Evolutionary conservation across 352 stramenopile species (phyloP), one percentile per base, ranked within the genome.

Genomic region (Pythium utonaiense): DNA sequence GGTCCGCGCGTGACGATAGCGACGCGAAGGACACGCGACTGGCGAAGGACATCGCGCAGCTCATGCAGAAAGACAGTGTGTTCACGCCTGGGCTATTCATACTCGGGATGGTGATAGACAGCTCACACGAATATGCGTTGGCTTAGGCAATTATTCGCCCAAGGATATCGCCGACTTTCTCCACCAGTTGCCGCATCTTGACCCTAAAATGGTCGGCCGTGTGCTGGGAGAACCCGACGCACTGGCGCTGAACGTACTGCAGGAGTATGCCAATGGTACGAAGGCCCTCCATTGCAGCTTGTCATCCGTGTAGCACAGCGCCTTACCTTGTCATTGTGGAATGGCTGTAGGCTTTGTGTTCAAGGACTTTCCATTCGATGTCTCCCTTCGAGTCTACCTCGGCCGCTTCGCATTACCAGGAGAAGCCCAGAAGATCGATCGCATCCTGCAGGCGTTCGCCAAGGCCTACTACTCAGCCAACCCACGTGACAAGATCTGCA

Each of bases 341-440:
- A 14, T 27, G 70, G 19, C 88, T 86, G 45, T 55, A 85, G 74
- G 73, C 22, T 93, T 93, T 50, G 38, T 73, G 19, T 91, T 93
- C 53, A 59, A 80, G 33, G 66, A 64, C 19, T 83, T 78, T 44
- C 57, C 67, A 3, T 86, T 91, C 21, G 83, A 93, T 36, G 69
- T 93, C 5, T 68, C 78, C 21, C 66, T 93, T 28, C 79, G 83
- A 13, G 71, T 90, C n/a, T 93, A 81, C 49, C 72, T 93, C 3
- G 75, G 78, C 31, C 75, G 78, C 33, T 91, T 93, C 51, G 71
- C 80, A 52, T 60, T 91, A 47, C 81, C 81, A 4, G 71, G 76
- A 45, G 83, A 93, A 66, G 83, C 83, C 30, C 83, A 93, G 66
- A 91, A 93, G 60, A 93, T 93, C 45, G 83, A 93, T 67, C 78